Evolutionary conservation across 768 basidiomycete genomes (phyloP).

Genomic region (Rhizopogon vinicolor): DNA sequence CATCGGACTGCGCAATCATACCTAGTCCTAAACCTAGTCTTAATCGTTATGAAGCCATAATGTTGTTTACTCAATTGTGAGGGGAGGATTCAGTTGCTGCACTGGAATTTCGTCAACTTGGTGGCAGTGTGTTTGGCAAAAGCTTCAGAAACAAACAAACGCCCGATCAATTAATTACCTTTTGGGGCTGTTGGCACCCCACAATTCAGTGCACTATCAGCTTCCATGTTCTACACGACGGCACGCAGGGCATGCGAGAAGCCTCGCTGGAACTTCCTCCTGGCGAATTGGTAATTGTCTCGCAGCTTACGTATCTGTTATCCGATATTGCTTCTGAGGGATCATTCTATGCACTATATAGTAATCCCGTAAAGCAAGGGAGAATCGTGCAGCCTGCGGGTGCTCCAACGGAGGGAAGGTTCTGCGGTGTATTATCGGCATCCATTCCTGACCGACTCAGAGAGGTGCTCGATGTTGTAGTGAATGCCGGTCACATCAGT

Average conservation of each 20-base stretch:
- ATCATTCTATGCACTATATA: not conserved
- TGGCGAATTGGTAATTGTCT: not conserved
- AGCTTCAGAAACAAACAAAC: constrained; percentile 6
- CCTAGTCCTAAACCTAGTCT: too few species aligned
- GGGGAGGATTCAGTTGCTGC: not conserved
- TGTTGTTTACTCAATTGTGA: not conserved
- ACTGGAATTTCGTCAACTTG: not conserved
- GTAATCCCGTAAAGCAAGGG: not conserved
- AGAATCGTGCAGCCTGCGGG: not conserved
- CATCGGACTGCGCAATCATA: too few species aligned
- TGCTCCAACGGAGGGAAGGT: not conserved
- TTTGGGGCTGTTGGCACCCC: too few species aligned
- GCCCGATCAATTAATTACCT: not conserved
- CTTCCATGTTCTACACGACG: too few species aligned
- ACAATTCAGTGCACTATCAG: too few species aligned
- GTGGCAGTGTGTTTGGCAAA: constrained; percentile 3
- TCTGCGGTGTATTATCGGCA: not conserved
- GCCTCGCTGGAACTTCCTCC: not conserved
- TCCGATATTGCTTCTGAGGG: not conserved
- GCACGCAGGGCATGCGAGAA: not conserved
- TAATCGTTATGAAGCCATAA: not conserved
- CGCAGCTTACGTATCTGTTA: not conserved
- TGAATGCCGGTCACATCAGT: too few species aligned
- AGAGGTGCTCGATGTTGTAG: too few species aligned
- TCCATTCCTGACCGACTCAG: not conserved